Percentiles rank a stretch among this genome's conserved stretches.
Conservation (phyloP, 2,329 filamentous ascomycete species). For the Lasiodiplodia citricola region DNA sequence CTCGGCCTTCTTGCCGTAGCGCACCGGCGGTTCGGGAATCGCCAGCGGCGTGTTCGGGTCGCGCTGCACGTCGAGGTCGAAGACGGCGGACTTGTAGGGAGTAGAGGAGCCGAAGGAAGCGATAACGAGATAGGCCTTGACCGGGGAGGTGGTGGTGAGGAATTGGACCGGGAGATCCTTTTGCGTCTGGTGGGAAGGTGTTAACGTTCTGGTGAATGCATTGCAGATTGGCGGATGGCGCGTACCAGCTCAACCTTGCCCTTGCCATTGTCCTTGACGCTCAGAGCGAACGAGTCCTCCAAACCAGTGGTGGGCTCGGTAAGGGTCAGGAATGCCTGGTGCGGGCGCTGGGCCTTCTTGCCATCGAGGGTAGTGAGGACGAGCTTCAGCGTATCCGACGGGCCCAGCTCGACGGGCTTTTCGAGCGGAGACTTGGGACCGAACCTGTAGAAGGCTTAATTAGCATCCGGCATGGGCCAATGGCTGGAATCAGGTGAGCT, state of each 20-base stretch:
- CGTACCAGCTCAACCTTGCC: constrained; percentile 82
- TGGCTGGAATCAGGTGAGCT: neutral
- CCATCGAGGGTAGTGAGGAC: constrained; percentile 80
- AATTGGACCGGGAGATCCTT: constrained; percentile 89
- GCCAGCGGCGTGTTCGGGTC: constrained; percentile 67
- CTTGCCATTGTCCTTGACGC: constrained; percentile 86
- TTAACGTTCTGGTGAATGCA: constrained; percentile 7
- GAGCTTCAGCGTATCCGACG: constrained; percentile 78
- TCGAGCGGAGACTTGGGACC: constrained; percentile 62
- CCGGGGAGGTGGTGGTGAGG: constrained; percentile 67
- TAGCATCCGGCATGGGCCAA: neutral
- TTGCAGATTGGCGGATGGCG: constrained; percentile 21
- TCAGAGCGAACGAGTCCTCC: constrained; percentile 85
- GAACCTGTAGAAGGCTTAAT: constrained; percentile 39
- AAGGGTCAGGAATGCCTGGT: constrained; percentile 90
- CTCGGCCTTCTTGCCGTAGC: constrained; percentile 82
- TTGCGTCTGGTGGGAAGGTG: constrained; percentile 65
- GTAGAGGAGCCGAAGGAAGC: constrained; percentile 81
- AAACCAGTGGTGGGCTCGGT: constrained; percentile 76
- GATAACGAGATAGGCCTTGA: constrained; percentile 82
- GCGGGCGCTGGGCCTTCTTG: constrained; percentile 79
- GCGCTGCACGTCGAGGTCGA: constrained; percentile 71
- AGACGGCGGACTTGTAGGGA: constrained; percentile 71
- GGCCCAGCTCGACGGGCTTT: constrained; percentile 68
- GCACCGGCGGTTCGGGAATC: constrained; percentile 69